Evolutionary conservation across 371 early-diverging fungal species (phyloP).

Genomic region (Rhizomucor miehei): DNA sequence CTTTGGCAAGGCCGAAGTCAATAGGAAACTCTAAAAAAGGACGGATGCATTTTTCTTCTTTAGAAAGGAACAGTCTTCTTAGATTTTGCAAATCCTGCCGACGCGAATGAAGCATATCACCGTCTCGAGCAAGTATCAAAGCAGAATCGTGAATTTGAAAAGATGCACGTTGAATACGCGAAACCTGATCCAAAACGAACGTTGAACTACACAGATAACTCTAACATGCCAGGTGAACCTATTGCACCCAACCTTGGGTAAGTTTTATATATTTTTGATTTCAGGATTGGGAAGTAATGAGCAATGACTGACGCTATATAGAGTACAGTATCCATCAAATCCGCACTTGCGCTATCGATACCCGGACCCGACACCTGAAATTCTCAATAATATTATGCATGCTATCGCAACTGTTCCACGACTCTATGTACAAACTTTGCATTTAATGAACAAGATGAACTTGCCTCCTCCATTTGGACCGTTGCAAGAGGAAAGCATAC

Average conservation of each 20-base stretch:
- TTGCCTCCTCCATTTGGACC: conserved; percentile 64
- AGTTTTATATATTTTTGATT: not conserved
- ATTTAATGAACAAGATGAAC: conserved; percentile 74
- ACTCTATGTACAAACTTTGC: conserved; percentile 64
- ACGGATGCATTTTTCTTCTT: too few relatives aligned
- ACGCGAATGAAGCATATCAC: conserved; percentile 33
- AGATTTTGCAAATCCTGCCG: conserved; percentile 40
- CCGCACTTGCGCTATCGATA: conserved; percentile 51
- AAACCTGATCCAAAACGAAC: conserved; percentile 28
- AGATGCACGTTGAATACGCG: conserved; percentile 47
- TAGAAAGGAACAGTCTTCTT: conserved; percentile 53
- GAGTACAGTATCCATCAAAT: conserved; percentile 44
- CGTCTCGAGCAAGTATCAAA: conserved; percentile 13
- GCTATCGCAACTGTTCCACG: conserved; percentile 53
- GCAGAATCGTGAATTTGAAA: conserved; percentile 30
- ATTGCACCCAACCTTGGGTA: conserved; percentile 36
- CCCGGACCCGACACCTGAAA: conserved; percentile 55
- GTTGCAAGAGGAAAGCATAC: conserved; percentile 23
- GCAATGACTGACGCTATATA: not conserved
- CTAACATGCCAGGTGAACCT: conserved; percentile 10
- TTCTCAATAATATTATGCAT: conserved; percentile 45
- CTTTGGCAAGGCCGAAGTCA: not conserved
- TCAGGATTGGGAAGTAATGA: not conserved
- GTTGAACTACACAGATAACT: conserved; percentile 1
- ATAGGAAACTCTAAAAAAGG: too few relatives aligned